A percentile compares a stretch with the other conserved stretches of the same genome.
phyloP scores from a whole-genome alignment of 2,329 filamentous ascomycete species.

The Pseudocercospora eumusae region DNA sequence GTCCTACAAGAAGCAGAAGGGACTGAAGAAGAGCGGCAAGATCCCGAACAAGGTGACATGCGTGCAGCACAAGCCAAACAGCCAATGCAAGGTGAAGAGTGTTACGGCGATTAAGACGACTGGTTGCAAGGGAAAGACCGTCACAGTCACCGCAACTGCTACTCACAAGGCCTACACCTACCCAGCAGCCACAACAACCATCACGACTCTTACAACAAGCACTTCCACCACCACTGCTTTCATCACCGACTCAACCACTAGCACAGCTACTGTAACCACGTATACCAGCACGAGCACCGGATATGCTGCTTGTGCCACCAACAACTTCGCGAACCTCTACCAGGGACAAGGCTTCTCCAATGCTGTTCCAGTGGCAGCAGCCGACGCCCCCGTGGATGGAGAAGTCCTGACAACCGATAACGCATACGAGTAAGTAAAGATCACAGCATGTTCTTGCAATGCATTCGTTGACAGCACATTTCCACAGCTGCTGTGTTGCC shows the following conservation, averaged over 20 bases:
- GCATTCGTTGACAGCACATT: neutral
- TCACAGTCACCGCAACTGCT: neutral
- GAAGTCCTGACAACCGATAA: neutral
- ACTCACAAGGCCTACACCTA: neutral
- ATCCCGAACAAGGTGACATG: neutral
- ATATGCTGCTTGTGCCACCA: neutral
- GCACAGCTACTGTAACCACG: neutral
- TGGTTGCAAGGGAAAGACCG: neutral
- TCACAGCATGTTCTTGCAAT: too few species aligned
- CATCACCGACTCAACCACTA: neutral
- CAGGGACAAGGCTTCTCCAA: neutral
- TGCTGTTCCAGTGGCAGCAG: neutral
- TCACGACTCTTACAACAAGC: neutral
- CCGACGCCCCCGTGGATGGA: neutral
- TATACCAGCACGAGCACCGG: neutral
- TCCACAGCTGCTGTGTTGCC: neutral
- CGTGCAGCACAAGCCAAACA: neutral
- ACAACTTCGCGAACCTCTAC: neutral
- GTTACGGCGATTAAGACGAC: neutral
- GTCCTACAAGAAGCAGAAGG: neutral
- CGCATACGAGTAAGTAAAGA: neutral
- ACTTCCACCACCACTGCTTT: neutral
- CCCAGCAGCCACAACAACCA: neutral
- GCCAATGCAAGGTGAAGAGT: neutral
- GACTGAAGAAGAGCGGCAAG: neutral